Percentiles rank a stretch among this genome's conserved stretches.
phyloP scores from a whole-genome alignment of 495 filamentous ascomycete genomes.

The Lichenothelia convexa region DNA sequence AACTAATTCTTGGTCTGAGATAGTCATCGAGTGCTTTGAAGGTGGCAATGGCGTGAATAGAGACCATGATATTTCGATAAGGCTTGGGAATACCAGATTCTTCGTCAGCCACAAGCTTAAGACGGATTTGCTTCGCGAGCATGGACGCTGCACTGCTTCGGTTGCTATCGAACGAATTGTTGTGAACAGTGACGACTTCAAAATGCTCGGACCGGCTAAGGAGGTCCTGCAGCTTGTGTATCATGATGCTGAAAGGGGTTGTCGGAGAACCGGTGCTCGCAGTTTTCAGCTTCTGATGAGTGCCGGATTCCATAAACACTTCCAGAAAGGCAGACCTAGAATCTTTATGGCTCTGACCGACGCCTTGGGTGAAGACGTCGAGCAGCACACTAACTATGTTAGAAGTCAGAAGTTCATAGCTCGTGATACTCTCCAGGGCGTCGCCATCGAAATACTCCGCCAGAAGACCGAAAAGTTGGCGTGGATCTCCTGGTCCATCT shows the following conservation, averaged over 20 bases:
- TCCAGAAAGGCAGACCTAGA: constrained; percentile 74
- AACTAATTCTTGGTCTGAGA: constrained; percentile 68
- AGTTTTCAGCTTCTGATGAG: constrained; percentile 34
- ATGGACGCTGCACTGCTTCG: constrained; percentile 85
- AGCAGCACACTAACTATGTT: constrained; percentile 71
- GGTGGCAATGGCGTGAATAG: constrained; percentile 94
- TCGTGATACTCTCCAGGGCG: constrained; percentile 84
- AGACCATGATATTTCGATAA: constrained; percentile 90
- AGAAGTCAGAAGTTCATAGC: constrained; percentile 80
- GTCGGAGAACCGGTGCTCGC: constrained; percentile 43
- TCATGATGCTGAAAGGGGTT: constrained; percentile 78
- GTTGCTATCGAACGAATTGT: constrained; percentile 81
- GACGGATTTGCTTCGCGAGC: constrained; percentile 86
- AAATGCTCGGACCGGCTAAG: constrained; percentile 95
- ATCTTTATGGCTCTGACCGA: constrained; percentile 25
- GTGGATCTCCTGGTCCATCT: constrained; percentile 33
- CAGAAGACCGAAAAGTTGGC: constrained; percentile 52
- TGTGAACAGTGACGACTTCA: constrained; percentile 87
- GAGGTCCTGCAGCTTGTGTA: constrained; percentile 88
- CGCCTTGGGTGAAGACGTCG: constrained; percentile 54
- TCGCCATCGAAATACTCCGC: constrained; percentile 82
- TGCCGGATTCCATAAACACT: constrained; percentile 71
- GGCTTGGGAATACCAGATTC: constrained; percentile 68
- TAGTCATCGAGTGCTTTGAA: constrained; percentile 97
- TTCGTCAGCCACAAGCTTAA: constrained; percentile 80